Evolutionary conservation across 1,284 basidiomycete genomes (phyloP), one percentile per base, ranked within the genome.

Genomic region (Cryptococcus sp.): DNA sequence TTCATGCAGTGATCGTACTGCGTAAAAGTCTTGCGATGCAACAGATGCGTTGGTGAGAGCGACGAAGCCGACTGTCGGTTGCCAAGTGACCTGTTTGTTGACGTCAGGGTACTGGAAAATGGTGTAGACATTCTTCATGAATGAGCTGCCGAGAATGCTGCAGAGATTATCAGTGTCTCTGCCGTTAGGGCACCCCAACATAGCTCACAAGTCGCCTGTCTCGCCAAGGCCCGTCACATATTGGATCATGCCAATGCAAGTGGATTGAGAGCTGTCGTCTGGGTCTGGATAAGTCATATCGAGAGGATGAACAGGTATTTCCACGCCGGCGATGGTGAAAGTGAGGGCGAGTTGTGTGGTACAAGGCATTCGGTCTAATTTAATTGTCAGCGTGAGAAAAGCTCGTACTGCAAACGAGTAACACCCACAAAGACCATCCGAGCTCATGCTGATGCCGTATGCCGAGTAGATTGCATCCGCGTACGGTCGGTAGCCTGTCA

Each of bases 121-220:
- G 6, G 77, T 73, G 60, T 79, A 79, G 41, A 74, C 78, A 53
- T 79, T 79, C 61, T 77, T 78, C 46, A 79, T 53, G 54, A 78
- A 79, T 2, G 72, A 65, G 41, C 70, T 73, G 23, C 78, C 78
- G 19, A 79, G 65, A n/a, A 79, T 66, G 27, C 71, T 73, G 20
- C n/a, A 40, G 17, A 27, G 10, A 17, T 17, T 16, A 48, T 62
- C 40, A 62, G 60, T 42, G 19, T 35, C 3, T 35, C 8, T 31
- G 40, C 19, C 46, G 25, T 22, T 16, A 40, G 8, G 6, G n/a
- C 23, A 35, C 19, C 19, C 6, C 16, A 10, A 16, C 11, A 47
- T 16, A 23, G 66, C 69, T 62, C 50, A 71, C 65, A 79, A 69
- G 58, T 79, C 77, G 10, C 75, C 76, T 17, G 64, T 47, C 19